Base-by-base conservation (phyloP, 1,284 basidiomycete species). In the Moniliophthora roreri region DNA sequence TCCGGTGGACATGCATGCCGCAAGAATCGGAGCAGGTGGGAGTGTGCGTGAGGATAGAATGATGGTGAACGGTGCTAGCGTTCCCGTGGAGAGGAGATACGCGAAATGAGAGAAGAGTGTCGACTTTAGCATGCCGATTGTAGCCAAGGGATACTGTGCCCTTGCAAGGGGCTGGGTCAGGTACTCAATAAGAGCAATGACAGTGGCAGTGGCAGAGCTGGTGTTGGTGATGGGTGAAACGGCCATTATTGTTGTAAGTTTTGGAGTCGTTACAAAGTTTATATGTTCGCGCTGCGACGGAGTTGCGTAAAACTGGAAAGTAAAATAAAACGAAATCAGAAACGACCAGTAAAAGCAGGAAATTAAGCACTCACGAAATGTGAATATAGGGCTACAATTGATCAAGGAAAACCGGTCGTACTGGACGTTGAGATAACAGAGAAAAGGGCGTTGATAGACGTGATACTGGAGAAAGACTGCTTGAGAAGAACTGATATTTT, bases 11-110 rank as follows among this genome's bases (percentile, higher is more conserved):
- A 46, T 32, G 26, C 44, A 46, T 15, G 44, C 44, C 9, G 44
- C 44, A 5, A 46, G 24, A 46, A 46, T 46, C 24, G 44, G 44
- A 8, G 44, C 44, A 15, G 44, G 44, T n/a, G 44, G 44, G 11
- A 46, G 24, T 23, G 28, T 28, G 24, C 3, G 4, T 8, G 44
- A 32, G 18, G 44, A 46, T 2, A 46, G 44, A 24, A 46, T 46
- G 24, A 46, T 28, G 4, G 13, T 46, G 44, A 46, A 46, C 9
- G 44, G 44, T 32, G 44, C 44, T n/a, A 46, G 13, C 4, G 44
- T 32, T 32, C 44, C 44, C 13, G 44, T 28, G 13, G 18, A 8
- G 24, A 46, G 16, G 11, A 46, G 24, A 32, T 23, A 46, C 2
- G 24, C 24, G 18, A 46, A 32, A 28, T 46, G 44, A 24, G 10